These are phyloP conservation scores for Melanomma pulvis-pyrius DNA, from an alignment of 495 filamentous ascomycete species.

Conservation along the genomic window DNA sequence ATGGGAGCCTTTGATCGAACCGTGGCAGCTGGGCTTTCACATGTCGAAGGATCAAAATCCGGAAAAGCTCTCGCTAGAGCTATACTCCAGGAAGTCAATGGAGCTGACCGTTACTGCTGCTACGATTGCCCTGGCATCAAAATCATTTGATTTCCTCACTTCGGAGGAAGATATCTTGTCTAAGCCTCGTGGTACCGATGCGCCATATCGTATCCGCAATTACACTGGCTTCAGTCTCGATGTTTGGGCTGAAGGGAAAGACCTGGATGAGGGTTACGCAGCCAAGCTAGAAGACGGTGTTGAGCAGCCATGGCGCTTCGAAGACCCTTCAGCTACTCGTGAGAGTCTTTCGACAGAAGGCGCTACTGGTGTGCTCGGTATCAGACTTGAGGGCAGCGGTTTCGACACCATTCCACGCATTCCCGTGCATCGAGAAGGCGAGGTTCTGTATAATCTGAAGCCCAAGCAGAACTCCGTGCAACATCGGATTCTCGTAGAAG, in stretches of 20 bases:
- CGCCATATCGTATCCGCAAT: slow-evolving; percentile 91
- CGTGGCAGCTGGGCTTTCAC: slow-evolving; percentile 91
- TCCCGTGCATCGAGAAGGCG: slow-evolving; percentile 89
- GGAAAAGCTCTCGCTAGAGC: slow-evolving; percentile 77
- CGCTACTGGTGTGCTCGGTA: slow-evolving; percentile 71
- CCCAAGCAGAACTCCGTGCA: slow-evolving; percentile 80
- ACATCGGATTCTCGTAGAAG: slow-evolving; percentile 89
- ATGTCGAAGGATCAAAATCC: slow-evolving; percentile 77
- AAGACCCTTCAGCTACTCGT: slow-evolving; percentile 90
- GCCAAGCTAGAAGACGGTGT: slow-evolving; percentile 87
- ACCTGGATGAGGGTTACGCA: slow-evolving; percentile 63
- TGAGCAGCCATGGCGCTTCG: slow-evolving; percentile 93
- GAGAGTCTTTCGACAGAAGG: slow-evolving; percentile 87
- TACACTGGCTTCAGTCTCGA: slow-evolving; percentile 90
- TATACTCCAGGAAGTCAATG: slow-evolving; percentile 83
- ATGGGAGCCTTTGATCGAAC: slow-evolving; percentile 96
- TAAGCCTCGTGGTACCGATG: slow-evolving; percentile 88
- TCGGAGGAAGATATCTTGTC: slow-evolving; percentile 90
- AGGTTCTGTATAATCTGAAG: slow-evolving; percentile 80
- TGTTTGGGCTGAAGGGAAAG: slow-evolving; percentile 66
- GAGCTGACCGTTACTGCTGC: slow-evolving; percentile 92
- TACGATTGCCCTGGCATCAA: slow-evolving; percentile 88
- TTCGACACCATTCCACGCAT: slow-evolving; percentile 90
- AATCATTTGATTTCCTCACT: slow-evolving; percentile 86
- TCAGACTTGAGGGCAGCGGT: slow-evolving; percentile 87